A percentile compares a stretch with the other conserved stretches of the same genome.
phyloP scores from a whole-genome alignment of 805 yeast genomes.

The Sugiyamaella smithiae region DNA sequence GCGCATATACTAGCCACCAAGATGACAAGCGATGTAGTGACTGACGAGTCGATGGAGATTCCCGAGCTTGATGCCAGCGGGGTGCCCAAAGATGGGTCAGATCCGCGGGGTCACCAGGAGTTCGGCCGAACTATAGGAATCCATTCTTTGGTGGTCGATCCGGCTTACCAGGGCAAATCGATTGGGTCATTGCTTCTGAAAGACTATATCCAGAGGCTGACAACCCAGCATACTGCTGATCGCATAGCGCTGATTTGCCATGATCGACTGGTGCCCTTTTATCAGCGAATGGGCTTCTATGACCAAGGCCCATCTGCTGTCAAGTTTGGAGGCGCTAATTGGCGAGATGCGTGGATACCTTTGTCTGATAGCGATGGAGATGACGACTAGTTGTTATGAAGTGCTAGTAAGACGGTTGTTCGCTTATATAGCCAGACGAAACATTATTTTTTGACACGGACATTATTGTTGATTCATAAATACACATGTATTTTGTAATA shows the following conservation, averaged over 20 bases:
- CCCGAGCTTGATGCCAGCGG: conserved; percentile 41
- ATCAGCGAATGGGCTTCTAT: conserved; percentile 75
- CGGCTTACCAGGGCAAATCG: conserved; percentile 75
- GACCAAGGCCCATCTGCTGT: conserved; percentile 44
- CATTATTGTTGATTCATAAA: no score
- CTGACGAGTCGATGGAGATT: conserved; percentile 57
- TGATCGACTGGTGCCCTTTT: conserved; percentile 65
- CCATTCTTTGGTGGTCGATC: conserved; percentile 76
- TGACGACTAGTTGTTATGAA: neutral
- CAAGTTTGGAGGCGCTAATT: conserved; percentile 24
- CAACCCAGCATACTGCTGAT: conserved; percentile 83
- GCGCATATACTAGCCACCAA: conserved; percentile 84
- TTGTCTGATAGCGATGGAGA: conserved; percentile 21
- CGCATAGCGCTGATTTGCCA: conserved; percentile 73
- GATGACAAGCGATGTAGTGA: conserved; percentile 45
- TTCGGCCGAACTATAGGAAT: conserved; percentile 70
- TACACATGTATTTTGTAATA: no score
- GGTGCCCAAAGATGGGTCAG: conserved; percentile 21
- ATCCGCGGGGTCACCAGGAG: conserved; percentile 65
- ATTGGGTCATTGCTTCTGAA: conserved; percentile 79
- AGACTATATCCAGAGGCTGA: conserved; percentile 86
- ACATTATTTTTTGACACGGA: no score
- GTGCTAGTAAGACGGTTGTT: neutral
- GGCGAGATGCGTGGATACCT: conserved; percentile 26
- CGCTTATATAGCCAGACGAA: no score